Percentiles rank a stretch among this genome's conserved stretches.
Conservation (phyloP, 2,329 filamentous ascomycete genomes). For the Leptographium lundbergii region DNA sequence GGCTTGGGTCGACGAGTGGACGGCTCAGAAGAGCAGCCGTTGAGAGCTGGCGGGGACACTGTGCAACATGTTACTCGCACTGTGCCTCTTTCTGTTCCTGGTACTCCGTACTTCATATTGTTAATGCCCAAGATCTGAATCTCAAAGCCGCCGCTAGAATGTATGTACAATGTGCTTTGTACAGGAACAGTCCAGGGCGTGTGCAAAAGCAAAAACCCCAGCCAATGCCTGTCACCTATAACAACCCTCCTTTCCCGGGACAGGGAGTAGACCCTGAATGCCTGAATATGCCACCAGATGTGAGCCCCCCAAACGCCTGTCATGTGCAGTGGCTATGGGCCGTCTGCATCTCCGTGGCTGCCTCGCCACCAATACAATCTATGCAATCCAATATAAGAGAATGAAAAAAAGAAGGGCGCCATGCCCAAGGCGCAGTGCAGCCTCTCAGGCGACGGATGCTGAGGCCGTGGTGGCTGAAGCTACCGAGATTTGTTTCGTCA, state of each 20-base stretch:
- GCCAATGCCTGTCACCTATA: not conserved
- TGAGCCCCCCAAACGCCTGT: not conserved
- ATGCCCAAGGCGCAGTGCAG: not conserved
- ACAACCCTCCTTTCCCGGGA: not conserved
- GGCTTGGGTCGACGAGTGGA: conserved; percentile 11
- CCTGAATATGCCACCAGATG: not conserved
- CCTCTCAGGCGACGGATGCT: not conserved
- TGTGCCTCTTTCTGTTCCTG: no score
- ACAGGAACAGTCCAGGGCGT: no score
- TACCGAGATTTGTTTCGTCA: no score
- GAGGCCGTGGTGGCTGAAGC: not conserved
- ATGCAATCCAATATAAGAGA: not conserved
- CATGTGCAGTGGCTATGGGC: not conserved
- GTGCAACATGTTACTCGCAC: no score
- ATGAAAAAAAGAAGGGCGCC: not conserved
- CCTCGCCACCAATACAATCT: not conserved
- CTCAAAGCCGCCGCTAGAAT: not conserved
- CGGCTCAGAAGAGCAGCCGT: not conserved
- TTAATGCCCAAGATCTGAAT: not conserved
- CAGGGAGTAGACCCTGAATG: not conserved
- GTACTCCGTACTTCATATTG: not conserved
- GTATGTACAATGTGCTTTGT: not conserved
- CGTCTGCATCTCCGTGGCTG: not conserved
- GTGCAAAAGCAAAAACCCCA: not conserved
- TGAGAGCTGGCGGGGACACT: not conserved